These are phyloP conservation scores for Spinacia oleracea DNA, from an alignment of 179 eudicot genomes.

Conservation along the genomic window DNA sequence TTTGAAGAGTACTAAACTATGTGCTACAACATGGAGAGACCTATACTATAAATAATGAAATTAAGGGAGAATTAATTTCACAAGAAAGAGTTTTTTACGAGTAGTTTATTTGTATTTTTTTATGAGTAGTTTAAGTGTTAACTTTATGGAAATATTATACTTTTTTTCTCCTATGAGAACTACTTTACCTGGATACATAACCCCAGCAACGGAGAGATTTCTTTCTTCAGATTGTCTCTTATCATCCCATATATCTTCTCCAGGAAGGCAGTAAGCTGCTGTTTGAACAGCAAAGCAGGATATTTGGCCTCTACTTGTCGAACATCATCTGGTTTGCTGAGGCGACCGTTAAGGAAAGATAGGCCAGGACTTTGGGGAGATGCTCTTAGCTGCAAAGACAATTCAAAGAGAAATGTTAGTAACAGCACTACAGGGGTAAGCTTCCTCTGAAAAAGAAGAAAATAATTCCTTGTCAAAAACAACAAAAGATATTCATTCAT, in stretches of 20 bases:
- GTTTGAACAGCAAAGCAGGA: constrained; percentile 95
- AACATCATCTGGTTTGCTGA: constrained; percentile 73
- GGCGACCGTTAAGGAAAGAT: constrained; percentile 80
- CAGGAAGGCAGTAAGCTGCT: constrained; percentile 96
- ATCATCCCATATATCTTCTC: constrained; percentile 99
- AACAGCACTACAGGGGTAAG: not conserved
- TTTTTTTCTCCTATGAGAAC: not conserved
- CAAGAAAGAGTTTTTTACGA: not conserved
- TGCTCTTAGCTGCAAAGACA: constrained; percentile 57
- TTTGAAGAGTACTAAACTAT: not conserved
- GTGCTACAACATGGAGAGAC: not conserved
- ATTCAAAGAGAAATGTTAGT: not conserved
- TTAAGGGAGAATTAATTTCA: not conserved
- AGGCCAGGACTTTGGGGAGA: constrained; percentile 88
- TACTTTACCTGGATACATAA: constrained; percentile 79
- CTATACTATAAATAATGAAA: not conserved
- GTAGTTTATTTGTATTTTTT: not conserved
- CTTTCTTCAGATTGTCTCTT: constrained; percentile 93
- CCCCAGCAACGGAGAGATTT: constrained; percentile 89
- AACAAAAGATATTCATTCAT: constrained; percentile 23
- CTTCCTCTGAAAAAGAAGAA: not conserved
- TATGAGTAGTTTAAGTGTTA: not conserved
- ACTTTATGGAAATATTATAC: not conserved
- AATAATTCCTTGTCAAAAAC: not conserved
- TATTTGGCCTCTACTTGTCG: constrained; percentile 98